Evolutionary conservation across 2,329 filamentous ascomycete species (phyloP), one percentile per base, ranked within the genome.

Genomic region (Acarospora socialis): DNA sequence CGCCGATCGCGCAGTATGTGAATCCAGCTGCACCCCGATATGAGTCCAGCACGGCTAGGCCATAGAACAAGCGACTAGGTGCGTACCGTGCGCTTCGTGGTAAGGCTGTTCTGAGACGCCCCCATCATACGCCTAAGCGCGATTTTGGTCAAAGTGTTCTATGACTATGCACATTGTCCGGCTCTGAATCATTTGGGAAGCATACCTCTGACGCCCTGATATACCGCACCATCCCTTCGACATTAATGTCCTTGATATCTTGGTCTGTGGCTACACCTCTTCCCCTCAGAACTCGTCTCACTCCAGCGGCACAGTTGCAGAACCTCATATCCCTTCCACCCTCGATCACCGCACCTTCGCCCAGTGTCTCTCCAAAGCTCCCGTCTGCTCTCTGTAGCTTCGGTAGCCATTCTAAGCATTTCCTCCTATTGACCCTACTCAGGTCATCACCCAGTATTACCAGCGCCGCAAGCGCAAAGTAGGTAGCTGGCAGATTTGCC

Each of bases 251-350:
- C 10, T 70, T 62, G 1, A 75, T 63, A 45, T 61, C 70, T 2
- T 63, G 64, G 7, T 65, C 59, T 9, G 68, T 61, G 0, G 62
- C 66, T 16, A 59, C 57, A n/a, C 65, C 50, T 14, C 65, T 63
- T 0, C 79, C 82, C 23, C 77, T 65, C 26, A 98, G 54, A 34
- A 92, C 79, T 71, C 81, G 93, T 22, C 90, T 66, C 19, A 92
- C 75, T 6, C 75, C 75, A 12, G 80, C 71, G 3, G 81, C 86
- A 48, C 84, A 75, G 53, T 90, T 93, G 45, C 83, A 90, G 51
- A 87, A 87, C 34, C 90, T 68, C 59, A 84, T 78, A 55, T 98
- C 90, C 34, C 71, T 69, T 0, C 83, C 83, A 0, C 87, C 87
- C 21, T 75, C 70, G n/a, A 87, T 63, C 21, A 56, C 57, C 8